Evolutionary conservation across 2,329 filamentous ascomycete species (phyloP), one percentile per base, ranked within the genome.

Genomic region (Aspergillus aculeatus): DNA sequence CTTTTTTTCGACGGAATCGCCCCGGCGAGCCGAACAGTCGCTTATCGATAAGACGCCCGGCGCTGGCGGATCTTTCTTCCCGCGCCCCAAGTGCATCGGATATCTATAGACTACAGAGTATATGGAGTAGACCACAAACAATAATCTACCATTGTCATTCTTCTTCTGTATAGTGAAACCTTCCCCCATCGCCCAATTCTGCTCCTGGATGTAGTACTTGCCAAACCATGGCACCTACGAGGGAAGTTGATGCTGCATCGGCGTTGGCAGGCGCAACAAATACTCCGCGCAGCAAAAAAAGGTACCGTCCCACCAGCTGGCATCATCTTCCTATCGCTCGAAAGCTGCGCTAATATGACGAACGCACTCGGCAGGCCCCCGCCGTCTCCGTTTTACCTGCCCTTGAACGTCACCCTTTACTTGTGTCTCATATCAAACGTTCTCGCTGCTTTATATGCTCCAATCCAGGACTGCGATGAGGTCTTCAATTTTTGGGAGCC

Each of bases 401-500:
- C 89, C 66, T 85, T 91, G 57, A 89, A 91, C 66, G 83, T 86
- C 50, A 89, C 89, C 12, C 96, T 97, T 74, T 95, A 90, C 71
- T 77, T 91, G 64, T 95, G 96, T 74, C 80, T 96, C 50, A 80
- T 81, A 31, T 88, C 89, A 65, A 92, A 92, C 71, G 66, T 89
- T 19, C 69, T 94, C 23, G 90, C 94, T 6, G 95, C 94, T 11
- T 71, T 89, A 32, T 94, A 89, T 73, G 88, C 92, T 2, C 95
- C 95, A 0, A 96, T 99, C 65, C 93, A 97, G 75, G 95, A 99
- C 77, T 99, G 95, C 74, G 95, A 99, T 70, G 95, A 99, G 80
- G 94, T 94, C 11, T 99, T 96, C 84, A 99, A 99, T 75, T 99
- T 96, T 81, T 99, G 94, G 92, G 95, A 99, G 71, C 94, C 95